Conservation (phyloP, 2,329 filamentous ascomycete genomes). For the Lecanicillium sp. region DNA sequence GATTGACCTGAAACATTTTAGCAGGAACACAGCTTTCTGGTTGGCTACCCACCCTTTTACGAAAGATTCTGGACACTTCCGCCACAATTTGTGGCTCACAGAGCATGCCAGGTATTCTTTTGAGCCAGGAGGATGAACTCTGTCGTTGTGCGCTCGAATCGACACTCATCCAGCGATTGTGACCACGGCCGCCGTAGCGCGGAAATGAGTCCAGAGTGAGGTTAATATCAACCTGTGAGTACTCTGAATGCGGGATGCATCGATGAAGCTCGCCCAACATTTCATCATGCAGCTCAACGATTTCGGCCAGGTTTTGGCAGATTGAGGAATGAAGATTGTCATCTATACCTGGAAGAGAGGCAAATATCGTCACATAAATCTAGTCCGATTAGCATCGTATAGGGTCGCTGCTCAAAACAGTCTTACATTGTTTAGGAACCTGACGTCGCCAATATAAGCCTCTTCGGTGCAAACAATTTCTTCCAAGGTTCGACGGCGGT, state of each 20-base stretch:
- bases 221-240: constrained; percentile 34
- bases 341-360: constrained; percentile 60
- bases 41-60: constrained; percentile 39
- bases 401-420: too few relatives aligned
- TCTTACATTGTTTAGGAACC: constrained; percentile 75
- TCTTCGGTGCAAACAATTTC: constrained; percentile 84
- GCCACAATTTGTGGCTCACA: constrained; percentile 52
- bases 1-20: constrained; percentile 53
- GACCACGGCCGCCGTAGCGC: constrained; percentile 13
- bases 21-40: neutral
- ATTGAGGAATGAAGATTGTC: constrained; percentile 61
- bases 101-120: constrained; percentile 41
- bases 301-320: constrained; percentile 69
- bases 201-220: constrained; percentile 4
- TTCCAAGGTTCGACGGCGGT: constrained; percentile 71
- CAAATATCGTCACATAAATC: constrained; percentile 69
- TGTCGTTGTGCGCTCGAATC: constrained; percentile 28
- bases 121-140: constrained; percentile 32
- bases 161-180: constrained; percentile 40
- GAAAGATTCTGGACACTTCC: constrained; percentile 53
- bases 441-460: constrained; percentile 78
- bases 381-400: constrained; percentile 32
- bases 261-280: constrained; percentile 68
- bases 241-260: constrained; percentile 61
- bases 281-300: constrained; percentile 75